Conservation (phyloP, 768 basidiomycete species). For the Collybiopsis confluens region DNA sequence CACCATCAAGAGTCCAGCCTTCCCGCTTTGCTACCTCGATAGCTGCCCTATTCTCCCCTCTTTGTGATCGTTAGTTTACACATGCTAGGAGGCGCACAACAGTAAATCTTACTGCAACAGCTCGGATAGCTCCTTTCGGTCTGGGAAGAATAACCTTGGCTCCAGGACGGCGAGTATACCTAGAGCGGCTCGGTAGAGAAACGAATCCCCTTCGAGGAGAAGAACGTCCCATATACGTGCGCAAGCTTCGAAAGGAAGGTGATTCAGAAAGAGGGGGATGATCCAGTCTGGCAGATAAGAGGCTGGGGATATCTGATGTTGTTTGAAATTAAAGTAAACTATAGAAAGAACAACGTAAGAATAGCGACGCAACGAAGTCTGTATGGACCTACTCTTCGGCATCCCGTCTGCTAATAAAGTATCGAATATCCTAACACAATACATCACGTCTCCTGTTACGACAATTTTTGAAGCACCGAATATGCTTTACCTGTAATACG, state of each 20-base stretch:
- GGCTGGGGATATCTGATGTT: constrained; percentile 83
- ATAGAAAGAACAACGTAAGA: constrained; percentile 1
- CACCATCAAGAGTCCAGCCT: constrained; percentile 55
- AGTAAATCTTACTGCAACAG: constrained; percentile 57
- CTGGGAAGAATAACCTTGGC: constrained; percentile 85
- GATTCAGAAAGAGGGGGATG: constrained; percentile 73
- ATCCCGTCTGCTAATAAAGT: constrained; percentile 88
- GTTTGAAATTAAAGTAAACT: constrained; percentile 96
- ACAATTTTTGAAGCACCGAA: background rate
- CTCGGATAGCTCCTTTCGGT: constrained; percentile 71
- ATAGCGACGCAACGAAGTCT: background rate
- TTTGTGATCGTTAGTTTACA: too few relatives aligned
- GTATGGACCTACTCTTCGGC: constrained; percentile 73
- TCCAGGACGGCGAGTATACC: constrained; percentile 81
- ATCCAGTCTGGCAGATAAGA: constrained; percentile 86
- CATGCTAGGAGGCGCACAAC: constrained; percentile 1
- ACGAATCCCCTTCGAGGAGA: constrained; percentile 85
- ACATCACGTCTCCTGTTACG: background rate
- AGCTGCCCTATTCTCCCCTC: constrained; percentile 81
- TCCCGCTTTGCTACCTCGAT: constrained; percentile 79
- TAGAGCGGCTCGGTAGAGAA: constrained; percentile 81
- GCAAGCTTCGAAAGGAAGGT: constrained; percentile 88
- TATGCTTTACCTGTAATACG: constrained; percentile 71
- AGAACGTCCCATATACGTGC: constrained; percentile 88
- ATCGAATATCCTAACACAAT: constrained; percentile 72